phyloP scores from a whole-genome alignment of 306 rosid genomes.

The Cicer yamashitae region DNA sequence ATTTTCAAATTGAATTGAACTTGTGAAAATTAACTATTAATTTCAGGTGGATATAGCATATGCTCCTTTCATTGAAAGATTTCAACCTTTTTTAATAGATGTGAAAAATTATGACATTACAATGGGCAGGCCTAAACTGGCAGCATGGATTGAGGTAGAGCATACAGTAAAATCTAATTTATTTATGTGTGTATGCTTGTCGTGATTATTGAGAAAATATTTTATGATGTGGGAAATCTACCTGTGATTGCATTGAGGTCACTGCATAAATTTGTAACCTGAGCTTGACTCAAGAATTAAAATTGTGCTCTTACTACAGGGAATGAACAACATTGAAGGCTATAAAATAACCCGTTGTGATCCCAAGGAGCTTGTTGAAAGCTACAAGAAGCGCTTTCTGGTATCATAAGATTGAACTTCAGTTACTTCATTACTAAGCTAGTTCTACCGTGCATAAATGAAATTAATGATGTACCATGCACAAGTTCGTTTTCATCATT shows the following conservation, averaged over 20 bases:
- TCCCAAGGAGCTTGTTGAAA: slow-evolving; percentile 63
- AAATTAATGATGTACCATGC: no score
- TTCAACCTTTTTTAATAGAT: slow-evolving; percentile 60
- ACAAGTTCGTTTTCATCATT: no score
- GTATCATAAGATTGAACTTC: slow-evolving; percentile 34
- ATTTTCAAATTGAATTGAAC: slow-evolving; percentile 1
- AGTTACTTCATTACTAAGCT: neutral
- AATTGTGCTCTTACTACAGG: slow-evolving; percentile 49
- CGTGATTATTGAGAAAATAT: neutral
- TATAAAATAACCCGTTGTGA: slow-evolving; percentile 63
- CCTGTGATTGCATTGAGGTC: neutral
- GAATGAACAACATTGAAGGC: slow-evolving; percentile 61
- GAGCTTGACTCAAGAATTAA: slow-evolving; percentile 1
- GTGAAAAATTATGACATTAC: slow-evolving; percentile 70
- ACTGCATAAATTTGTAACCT: slow-evolving; percentile 18
- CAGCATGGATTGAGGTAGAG: slow-evolving; percentile 74
- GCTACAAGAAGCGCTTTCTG: slow-evolving; percentile 66
- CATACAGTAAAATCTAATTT: neutral
- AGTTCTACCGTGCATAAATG: no score
- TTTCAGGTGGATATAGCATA: slow-evolving; percentile 90
- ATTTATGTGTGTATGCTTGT: neutral
- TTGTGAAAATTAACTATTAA: slow-evolving; percentile 5
- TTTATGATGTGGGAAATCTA: neutral
- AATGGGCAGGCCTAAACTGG: slow-evolving; percentile 70
- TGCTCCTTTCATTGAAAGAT: slow-evolving; percentile 85